Conservation (phyloP, 306 rosid genomes). For the Castanospermum australe region DNA sequence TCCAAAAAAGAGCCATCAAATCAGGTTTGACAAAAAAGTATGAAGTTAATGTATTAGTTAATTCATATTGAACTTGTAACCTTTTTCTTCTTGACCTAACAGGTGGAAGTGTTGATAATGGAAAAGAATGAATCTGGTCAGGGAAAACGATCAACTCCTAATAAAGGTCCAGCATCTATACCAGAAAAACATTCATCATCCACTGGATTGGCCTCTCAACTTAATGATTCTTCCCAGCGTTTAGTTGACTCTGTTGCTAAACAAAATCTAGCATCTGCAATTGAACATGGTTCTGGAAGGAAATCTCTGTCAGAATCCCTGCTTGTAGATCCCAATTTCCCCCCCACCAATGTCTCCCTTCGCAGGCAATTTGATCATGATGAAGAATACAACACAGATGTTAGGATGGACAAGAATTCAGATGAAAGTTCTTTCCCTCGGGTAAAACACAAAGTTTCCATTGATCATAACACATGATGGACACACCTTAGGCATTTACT, state of each 20-base stretch:
- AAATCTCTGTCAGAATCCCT: conserved; percentile 80
- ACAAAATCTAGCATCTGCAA: conserved; percentile 77
- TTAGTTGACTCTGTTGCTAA: conserved; percentile 64
- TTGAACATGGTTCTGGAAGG: conserved; percentile 91
- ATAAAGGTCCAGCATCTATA: conserved; percentile 52
- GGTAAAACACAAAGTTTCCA: conserved; percentile 40
- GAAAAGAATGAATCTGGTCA: conserved; percentile 60
- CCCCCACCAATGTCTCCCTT: conserved; percentile 60
- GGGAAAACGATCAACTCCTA: conserved; percentile 52
- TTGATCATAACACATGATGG: conserved; percentile 15
- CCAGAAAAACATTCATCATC: conserved; percentile 56
- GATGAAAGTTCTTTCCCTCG: conserved; percentile 56
- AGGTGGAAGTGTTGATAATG: conserved; percentile 82
- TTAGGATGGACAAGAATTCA: conserved; percentile 57
- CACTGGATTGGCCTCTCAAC: conserved; percentile 55
- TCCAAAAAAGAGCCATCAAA: conserved; percentile 86
- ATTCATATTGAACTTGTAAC: not conserved
- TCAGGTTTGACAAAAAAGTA: conserved; percentile 58
- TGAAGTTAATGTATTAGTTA: not conserved
- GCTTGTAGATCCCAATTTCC: conserved; percentile 52
- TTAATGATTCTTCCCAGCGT: conserved; percentile 56
- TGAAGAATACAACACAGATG: conserved; percentile 55
- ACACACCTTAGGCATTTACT: not conserved
- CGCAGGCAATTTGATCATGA: conserved; percentile 72
- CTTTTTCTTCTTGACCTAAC: conserved; percentile 8